Base-by-base conservation (phyloP, 1,284 basidiomycete genomes). In the Athelia sp. region DNA sequence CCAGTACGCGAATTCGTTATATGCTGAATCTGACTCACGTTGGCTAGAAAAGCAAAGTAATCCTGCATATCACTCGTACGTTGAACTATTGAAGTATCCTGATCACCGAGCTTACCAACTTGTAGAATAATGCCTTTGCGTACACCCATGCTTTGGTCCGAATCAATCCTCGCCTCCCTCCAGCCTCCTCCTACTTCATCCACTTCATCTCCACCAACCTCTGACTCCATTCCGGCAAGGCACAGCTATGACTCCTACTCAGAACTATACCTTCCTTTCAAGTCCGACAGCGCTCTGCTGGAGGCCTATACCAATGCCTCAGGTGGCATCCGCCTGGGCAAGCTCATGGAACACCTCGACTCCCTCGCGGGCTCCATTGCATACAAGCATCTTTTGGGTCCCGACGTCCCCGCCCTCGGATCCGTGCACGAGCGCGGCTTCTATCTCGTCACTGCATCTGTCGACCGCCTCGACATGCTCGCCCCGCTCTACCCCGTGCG, bases 401-500 rank as follows among this genome's bases (percentile, higher is more conserved):
- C 82, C 0, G 69, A 70, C 22, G 78, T 82, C 11, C 61, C 76
- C 52, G 73, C 71, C 1, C 61, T 82, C 8, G 78, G 77, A 49
- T 66, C 71, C 50, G 67, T 84, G 50, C 60, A 78, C 43, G 75
- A 85, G 51, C 75, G 77, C 15, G 87, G 86, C 0, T 83, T 90
- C 56, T 92, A 91, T 57, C 77, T 92, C 52, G 90, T 90, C 8
- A 92, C 90, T 1, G 90, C 90, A 31, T 81, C 83, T 4, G 89
- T 90, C 1, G 88, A 93, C 60, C 72, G 89, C 82, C 65, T 87
- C 23, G 84, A 87, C 58, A 81, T 86, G 78, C 65, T 87, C 10
- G 68, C 76, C 1, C 70, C 76, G 10, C 63, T 87, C 11, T 64
- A 78, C 50, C 78, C 83, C 6, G 66, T 75, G 13, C 73, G 84